Conservation (phyloP, 257 asterid species). For the Paraleonurus japonicus region DNA sequence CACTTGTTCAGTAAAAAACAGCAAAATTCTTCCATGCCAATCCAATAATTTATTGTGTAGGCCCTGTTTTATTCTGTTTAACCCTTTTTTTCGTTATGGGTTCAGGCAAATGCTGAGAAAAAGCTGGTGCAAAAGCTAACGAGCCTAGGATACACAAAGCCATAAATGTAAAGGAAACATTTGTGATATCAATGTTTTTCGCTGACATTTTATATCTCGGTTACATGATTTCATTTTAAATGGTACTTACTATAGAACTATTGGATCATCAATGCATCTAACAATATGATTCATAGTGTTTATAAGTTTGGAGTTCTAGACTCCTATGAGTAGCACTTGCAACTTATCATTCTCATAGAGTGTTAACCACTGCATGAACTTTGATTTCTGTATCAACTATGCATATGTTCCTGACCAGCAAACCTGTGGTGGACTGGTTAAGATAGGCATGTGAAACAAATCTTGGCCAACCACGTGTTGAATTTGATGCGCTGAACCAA, state of each 20-base stretch:
- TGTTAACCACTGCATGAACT: conserved; percentile 47
- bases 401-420: conserved; percentile 44
- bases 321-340: not conserved
- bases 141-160: conserved; percentile 60
- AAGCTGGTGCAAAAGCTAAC: conserved; percentile 70
- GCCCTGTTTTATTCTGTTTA: not conserved
- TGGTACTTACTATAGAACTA: not conserved
- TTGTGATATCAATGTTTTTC: not conserved
- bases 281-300: not conserved
- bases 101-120: conserved; percentile 86
- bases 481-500: conserved; percentile 54
- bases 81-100: conserved; percentile 2
- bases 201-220: not conserved
- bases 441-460: conserved; percentile 46
- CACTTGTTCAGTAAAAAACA: not conserved
- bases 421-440: conserved; percentile 29
- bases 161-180: conserved; percentile 30
- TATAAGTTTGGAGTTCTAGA: not conserved
- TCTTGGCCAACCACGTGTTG: conserved; percentile 60
- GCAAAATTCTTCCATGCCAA: not conserved
- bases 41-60: not conserved
- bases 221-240: not conserved
- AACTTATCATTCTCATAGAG: conserved; percentile 26
- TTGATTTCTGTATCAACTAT: conserved; percentile 58
- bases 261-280: not conserved